phyloP scores from a whole-genome alignment of 495 filamentous ascomycete genomes.

The Aspergillus carlsbadensis region DNA sequence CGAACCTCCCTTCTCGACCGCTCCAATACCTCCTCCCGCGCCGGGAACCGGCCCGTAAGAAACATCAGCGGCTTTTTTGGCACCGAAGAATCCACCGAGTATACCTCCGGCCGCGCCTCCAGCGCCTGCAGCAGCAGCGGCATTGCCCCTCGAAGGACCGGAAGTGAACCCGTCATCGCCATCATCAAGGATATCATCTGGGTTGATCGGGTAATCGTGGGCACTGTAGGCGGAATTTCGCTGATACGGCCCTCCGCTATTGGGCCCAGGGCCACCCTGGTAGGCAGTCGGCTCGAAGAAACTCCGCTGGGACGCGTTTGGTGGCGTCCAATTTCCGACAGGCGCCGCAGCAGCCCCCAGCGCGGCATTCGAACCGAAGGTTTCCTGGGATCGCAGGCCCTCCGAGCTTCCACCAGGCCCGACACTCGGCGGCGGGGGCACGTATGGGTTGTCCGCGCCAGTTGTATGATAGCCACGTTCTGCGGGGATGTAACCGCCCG shows the following conservation, averaged over 20 bases:
- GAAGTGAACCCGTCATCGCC: constrained; percentile 72
- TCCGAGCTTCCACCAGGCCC: constrained; percentile 24
- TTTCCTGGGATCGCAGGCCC: constrained; percentile 29
- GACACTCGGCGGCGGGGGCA: constrained; percentile 32
- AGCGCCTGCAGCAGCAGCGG: constrained; percentile 47
- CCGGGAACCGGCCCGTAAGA: constrained; percentile 57
- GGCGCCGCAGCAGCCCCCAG: constrained; percentile 35
- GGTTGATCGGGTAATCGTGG: constrained; percentile 60
- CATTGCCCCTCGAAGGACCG: constrained; percentile 35
- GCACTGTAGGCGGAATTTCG: constrained; percentile 59
- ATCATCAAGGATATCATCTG: constrained; percentile 78
- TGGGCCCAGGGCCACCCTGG: constrained; percentile 28
- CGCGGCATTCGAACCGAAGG: constrained; percentile 41
- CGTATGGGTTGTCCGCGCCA: constrained; percentile 46
- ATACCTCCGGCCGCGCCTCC: constrained; percentile 57
- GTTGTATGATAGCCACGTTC: constrained; percentile 46
- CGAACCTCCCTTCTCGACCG: constrained; percentile 18
- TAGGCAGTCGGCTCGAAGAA: constrained; percentile 34
- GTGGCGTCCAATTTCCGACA: constrained; percentile 38
- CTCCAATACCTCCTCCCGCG: constrained; percentile 30
- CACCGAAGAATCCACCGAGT: constrained; percentile 38
- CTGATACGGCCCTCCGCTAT: constrained; percentile 57
- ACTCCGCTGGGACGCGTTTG: constrained; percentile 28
- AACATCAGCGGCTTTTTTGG: constrained; percentile 39
- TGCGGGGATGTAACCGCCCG: constrained; percentile 37